These are phyloP conservation scores for Anthoceros angustus DNA, from an alignment of 225 moss, liverwort and hornwort genomes.

Conservation along the genomic window DNA sequence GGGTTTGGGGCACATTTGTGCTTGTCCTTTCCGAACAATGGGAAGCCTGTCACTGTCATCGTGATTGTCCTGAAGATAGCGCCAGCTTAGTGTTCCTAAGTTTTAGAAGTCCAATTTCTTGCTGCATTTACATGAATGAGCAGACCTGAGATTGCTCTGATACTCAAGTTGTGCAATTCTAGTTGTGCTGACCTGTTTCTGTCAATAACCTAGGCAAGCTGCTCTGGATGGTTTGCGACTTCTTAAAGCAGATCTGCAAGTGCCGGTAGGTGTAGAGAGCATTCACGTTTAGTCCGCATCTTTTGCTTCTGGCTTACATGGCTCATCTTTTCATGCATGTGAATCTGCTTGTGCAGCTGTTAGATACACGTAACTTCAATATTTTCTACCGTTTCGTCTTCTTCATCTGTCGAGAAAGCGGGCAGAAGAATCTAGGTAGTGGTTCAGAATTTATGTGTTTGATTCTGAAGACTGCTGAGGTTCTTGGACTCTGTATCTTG, in stretches of 20 bases:
- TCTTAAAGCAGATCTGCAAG: slow-evolving; percentile 55
- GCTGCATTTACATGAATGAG: not conserved
- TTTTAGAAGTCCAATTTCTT: not conserved
- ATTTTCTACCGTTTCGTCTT: slow-evolving; percentile 94
- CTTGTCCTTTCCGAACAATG: slow-evolving; percentile 1
- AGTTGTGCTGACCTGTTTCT: not conserved
- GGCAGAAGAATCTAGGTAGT: slow-evolving; percentile 93
- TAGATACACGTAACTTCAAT: slow-evolving; percentile 65
- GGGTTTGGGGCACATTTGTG: not conserved
- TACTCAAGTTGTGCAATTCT: slow-evolving; percentile 1
- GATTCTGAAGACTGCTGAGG: not conserved
- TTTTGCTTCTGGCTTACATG: not conserved
- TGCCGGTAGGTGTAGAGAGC: slow-evolving; percentile 35
- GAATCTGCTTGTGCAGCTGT: slow-evolving; percentile 35
- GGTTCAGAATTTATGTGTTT: slow-evolving; percentile 5
- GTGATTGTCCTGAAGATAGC: no score
- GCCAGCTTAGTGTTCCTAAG: not conserved
- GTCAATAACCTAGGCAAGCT: slow-evolving; percentile 40
- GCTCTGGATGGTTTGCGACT: slow-evolving; percentile 89
- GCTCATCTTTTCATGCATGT: slow-evolving; percentile 8
- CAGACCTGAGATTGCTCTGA: not conserved
- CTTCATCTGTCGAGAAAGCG: slow-evolving; percentile 89
- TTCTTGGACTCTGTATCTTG: slow-evolving; percentile 4
- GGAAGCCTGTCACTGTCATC: no score
- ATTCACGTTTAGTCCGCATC: not conserved